Percentiles rank a stretch among this genome's conserved stretches.
Conservation (phyloP, 352 stramenopile genomes). For the Pythium guiyangense region DNA sequence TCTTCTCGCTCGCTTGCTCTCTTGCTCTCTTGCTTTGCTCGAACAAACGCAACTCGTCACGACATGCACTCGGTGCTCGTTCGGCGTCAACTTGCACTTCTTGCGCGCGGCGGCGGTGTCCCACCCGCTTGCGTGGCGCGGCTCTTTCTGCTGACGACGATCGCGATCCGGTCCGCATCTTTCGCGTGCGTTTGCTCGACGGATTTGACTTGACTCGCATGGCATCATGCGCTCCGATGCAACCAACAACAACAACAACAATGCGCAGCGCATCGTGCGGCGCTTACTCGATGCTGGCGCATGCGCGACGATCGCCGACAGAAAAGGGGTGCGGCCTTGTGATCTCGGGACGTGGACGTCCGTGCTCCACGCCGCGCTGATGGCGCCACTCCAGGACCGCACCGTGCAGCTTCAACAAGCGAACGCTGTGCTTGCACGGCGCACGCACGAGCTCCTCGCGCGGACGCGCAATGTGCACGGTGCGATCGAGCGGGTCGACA, state of each 20-base stretch:
- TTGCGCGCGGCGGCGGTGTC: not conserved
- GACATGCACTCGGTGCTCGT: no score
- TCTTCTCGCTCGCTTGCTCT: no score
- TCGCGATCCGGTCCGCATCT: no score
- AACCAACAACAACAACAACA: no score
- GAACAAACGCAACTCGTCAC: no score
- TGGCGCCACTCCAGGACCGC: constrained; percentile 25
- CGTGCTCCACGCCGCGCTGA: constrained; percentile 23
- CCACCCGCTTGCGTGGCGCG: not conserved
- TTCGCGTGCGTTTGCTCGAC: no score
- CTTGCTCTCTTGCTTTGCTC: no score
- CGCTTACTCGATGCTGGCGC: constrained; percentile 25
- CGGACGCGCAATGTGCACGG: constrained; percentile 8
- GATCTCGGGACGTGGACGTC: constrained; percentile 30
- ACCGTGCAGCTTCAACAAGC: constrained; percentile 21
- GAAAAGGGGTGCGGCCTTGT: constrained; percentile 27
- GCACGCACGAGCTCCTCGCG: constrained; percentile 12
- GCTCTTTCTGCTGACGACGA: no score
- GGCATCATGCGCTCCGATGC: no score
- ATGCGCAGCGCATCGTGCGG: constrained; percentile 22
- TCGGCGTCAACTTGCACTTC: no score
- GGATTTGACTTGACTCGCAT: no score
- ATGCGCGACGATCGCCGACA: constrained; percentile 21
- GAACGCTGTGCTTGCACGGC: constrained; percentile 10
- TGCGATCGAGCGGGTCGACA: constrained; percentile 6